Evolutionary conservation across 768 basidiomycete genomes (phyloP).

Genomic region (Tylopilus balloui): DNA sequence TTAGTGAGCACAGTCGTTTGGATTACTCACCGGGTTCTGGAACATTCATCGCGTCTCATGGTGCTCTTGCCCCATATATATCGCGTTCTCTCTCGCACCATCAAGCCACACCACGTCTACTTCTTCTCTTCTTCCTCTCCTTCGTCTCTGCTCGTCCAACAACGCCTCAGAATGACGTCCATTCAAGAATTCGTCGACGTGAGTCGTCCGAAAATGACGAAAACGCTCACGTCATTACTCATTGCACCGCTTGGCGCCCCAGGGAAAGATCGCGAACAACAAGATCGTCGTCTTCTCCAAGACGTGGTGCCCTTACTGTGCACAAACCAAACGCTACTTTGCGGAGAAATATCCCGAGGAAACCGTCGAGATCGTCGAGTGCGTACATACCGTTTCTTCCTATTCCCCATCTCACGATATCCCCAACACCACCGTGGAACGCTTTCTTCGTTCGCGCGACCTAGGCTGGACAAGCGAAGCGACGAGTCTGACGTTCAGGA

Average conservation of each 20-base stretch:
- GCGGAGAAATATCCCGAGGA: conserved; percentile 35
- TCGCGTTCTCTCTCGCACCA: conserved; percentile 15
- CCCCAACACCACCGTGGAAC: too few species aligned
- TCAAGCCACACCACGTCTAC: conserved; percentile 5
- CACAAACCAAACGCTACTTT: conserved; percentile 46
- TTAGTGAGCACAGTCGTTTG: neutral
- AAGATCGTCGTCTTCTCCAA: conserved; percentile 61
- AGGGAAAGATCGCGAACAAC: conserved; percentile 47
- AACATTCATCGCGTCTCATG: conserved; percentile 4
- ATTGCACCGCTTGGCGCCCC: too few species aligned
- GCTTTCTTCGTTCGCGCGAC: too few species aligned
- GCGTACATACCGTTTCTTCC: conserved; percentile 11
- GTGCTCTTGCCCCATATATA: conserved; percentile 19
- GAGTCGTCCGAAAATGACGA: conserved; percentile 4
- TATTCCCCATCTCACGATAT: neutral
- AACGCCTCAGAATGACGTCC: conserved; percentile 22
- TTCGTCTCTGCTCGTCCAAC: conserved; percentile 22
- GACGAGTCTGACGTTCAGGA: conserved; percentile 62
- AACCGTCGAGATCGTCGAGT: conserved; percentile 45
- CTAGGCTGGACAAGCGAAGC: conserved; percentile 50
- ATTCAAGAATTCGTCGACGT: conserved; percentile 40
- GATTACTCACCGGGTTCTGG: neutral
- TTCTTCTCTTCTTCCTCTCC: neutral
- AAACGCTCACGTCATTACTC: neutral
- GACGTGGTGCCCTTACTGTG: conserved; percentile 51